Evolutionary conservation across 352 stramenopile genomes (phyloP), one percentile per base, ranked within the genome.

Genomic region (Phytopythium boreale): DNA sequence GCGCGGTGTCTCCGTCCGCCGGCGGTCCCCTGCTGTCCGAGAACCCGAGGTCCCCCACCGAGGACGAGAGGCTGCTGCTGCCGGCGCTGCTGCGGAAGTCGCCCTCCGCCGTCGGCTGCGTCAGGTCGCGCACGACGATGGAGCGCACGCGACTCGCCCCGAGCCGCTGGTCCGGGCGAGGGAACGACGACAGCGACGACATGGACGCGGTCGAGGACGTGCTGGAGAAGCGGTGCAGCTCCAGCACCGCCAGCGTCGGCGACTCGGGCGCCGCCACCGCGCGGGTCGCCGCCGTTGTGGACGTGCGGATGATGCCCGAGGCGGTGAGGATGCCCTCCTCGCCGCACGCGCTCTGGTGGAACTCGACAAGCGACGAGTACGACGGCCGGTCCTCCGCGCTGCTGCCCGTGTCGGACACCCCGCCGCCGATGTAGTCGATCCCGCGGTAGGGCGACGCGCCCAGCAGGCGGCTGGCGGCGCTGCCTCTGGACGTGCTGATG

Each of bases 161-260:
- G 70, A 60, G 59, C 29, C 41, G 50, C 71, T 43, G n/a, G n/a
- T n/a, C n/a, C n/a, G n/a, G n/a, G n/a, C n/a, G 64, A 43, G 24
- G 63, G 49, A 37, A 36, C 14, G 49, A 14, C 4, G 49, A 56
- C 24, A 15, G 20, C 24, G 49, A 56, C 11, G 49, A 56, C 4
- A 56, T 70, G 12, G 71, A 82, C 47, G 65, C 58, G 2, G 68
- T 68, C 3, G 77, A 82, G 12, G 77, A 86, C 5, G 63, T 69
- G 15, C 69, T 68, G n/a, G 77, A 83, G 56, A 78, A 75, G 52
- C 75, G 77, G 59, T 76, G 66, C 46, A 69, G 68, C 20, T 73
- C 67, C 39, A 71, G 58, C 24, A 51, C 26, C 26, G 37, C 46
- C 26, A 43, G 6, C 20, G 19, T 44, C 31, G 27, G 51, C 29